Evolutionary conservation across 1,284 basidiomycete species (phyloP).

Genomic region (Cutaneotrichosporon spelunceum): DNA sequence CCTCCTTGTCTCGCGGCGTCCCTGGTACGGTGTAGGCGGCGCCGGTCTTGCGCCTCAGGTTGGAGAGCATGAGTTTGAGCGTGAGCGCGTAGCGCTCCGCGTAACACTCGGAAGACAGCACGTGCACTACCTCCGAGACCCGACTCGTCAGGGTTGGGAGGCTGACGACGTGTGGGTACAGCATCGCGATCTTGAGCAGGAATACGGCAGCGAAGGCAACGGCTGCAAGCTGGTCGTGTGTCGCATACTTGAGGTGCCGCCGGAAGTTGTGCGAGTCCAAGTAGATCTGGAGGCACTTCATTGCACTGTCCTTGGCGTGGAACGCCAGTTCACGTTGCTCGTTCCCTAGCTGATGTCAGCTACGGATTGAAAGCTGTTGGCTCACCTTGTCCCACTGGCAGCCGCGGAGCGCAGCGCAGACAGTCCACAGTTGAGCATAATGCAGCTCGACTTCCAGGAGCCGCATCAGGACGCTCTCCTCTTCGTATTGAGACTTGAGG

Average conservation of each 20-base stretch:
- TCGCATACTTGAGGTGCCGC: constrained; percentile 61
- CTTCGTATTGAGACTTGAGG: constrained; percentile 68
- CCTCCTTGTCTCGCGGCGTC: constrained; percentile 54
- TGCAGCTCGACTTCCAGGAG: constrained; percentile 81
- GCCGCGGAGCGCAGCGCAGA: constrained; percentile 84
- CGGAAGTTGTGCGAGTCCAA: constrained; percentile 38
- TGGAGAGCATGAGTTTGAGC: constrained; percentile 82
- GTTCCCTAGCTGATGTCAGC: constrained; percentile 54
- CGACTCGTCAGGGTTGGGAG: constrained; percentile 39
- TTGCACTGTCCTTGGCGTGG: constrained; percentile 86
- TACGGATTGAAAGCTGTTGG: neutral
- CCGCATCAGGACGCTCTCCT: constrained; percentile 71
- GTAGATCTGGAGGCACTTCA: constrained; percentile 64
- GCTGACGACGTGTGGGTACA: constrained; percentile 43
- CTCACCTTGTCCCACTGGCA: constrained; percentile 90
- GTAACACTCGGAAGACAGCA: constrained; percentile 49
- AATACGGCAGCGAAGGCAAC: constrained; percentile 89
- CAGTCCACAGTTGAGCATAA: constrained; percentile 88
- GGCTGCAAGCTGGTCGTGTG: constrained; percentile 87
- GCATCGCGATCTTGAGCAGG: constrained; percentile 67
- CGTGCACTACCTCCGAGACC: constrained; percentile 46
- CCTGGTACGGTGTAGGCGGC: constrained; percentile 59
- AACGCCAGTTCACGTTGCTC: constrained; percentile 91
- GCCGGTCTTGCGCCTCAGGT: constrained; percentile 78
- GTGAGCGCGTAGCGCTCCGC: constrained; percentile 72